Evolutionary conservation across 2,329 filamentous ascomycete species (phyloP), one percentile per base, ranked within the genome.

Genomic region (Tolypocladium ophioglossoides): DNA sequence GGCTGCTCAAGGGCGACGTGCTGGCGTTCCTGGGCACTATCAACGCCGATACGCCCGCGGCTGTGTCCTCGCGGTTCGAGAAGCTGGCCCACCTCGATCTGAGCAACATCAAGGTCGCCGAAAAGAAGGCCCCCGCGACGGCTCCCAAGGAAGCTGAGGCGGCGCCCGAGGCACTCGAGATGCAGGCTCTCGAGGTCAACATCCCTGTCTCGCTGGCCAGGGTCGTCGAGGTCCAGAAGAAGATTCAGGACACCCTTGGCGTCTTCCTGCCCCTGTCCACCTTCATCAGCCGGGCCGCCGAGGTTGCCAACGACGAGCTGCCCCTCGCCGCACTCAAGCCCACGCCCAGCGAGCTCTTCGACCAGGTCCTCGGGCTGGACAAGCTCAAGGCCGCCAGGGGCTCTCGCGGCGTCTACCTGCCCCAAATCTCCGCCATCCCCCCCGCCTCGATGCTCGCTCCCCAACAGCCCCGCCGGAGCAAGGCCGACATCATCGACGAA

Each of bases 1-100:
- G 94, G 57, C 77, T 99, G 53, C 79, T 99, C 58, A 99, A 99
- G 78, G 94, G 94, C 54, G 94, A 99, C 67, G 86, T 99, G 8
- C 83, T 99, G 53, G 91, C 91, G 50, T 94, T 92, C 70, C 72
- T 97, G 18, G 94, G 94, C 58, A 77, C 79, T 62, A 89, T 96
- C 64, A 77, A 85, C 56, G 75, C 84, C 58, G 78, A 84, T 56
- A 87, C 89, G 61, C 87, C 92, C 2, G 78, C 82, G 24, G 77
- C 83, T 57, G 79, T 91, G 62, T 87, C 88, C 54, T 75, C 80
- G 55, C 84, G 83, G 52, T 85, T 95, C 66, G 77, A 82, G 56
- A 86, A 90, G 70, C 82, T 94, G 50, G 76, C 82, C 44, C 90
- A 95, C 70, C 83, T 99, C 52, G 92, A 99, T 69, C 83, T 99